Evolutionary conservation across 805 yeast species (phyloP).

Genomic region (Ogataea philodendri): DNA sequence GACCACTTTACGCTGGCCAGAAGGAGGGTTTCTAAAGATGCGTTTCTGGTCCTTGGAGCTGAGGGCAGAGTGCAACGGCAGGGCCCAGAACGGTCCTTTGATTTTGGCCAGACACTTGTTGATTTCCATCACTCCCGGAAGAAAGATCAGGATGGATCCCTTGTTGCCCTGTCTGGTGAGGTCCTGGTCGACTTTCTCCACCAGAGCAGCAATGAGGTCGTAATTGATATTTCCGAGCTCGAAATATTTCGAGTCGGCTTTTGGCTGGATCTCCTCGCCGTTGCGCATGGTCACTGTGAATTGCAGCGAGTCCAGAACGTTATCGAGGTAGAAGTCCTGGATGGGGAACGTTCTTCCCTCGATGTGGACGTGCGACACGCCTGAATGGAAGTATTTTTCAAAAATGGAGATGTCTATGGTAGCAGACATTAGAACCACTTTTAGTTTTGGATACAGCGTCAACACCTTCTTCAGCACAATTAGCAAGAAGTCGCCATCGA

Average conservation of each 20-base stretch:
- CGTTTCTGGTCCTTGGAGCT: constrained; percentile 77
- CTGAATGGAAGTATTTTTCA: constrained; percentile 57
- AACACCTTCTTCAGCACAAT: constrained; percentile 69
- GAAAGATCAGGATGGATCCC: constrained; percentile 80
- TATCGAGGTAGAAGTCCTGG: constrained; percentile 68
- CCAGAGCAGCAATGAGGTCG: constrained; percentile 61
- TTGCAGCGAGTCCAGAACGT: constrained; percentile 54
- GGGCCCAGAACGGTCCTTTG: constrained; percentile 36
- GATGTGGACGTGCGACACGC: constrained; percentile 68
- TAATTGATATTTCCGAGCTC: constrained; percentile 69
- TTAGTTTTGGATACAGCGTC: constrained; percentile 50
- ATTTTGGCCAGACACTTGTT: constrained; percentile 54
- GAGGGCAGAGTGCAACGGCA: constrained; percentile 89
- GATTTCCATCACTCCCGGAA: constrained; percentile 92
- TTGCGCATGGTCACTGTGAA: constrained; percentile 45
- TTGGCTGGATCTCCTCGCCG: constrained; percentile 48
- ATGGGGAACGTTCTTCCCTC: constrained; percentile 95
- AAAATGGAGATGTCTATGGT: constrained; percentile 76
- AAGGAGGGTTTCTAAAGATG: constrained; percentile 60
- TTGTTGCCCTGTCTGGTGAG: constrained; percentile 40
- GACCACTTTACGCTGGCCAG: constrained; percentile 67
- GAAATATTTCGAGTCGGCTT: constrained; percentile 65
- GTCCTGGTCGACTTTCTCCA: constrained; percentile 49
- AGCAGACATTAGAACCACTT: constrained; percentile 87
- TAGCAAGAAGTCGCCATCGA: constrained; percentile 82